Percentiles rank a stretch among this genome's conserved stretches.
Evolutionary conservation across 2,329 filamentous ascomycete genomes (phyloP).

Genomic region (Coniochaeta sp.): DNA sequence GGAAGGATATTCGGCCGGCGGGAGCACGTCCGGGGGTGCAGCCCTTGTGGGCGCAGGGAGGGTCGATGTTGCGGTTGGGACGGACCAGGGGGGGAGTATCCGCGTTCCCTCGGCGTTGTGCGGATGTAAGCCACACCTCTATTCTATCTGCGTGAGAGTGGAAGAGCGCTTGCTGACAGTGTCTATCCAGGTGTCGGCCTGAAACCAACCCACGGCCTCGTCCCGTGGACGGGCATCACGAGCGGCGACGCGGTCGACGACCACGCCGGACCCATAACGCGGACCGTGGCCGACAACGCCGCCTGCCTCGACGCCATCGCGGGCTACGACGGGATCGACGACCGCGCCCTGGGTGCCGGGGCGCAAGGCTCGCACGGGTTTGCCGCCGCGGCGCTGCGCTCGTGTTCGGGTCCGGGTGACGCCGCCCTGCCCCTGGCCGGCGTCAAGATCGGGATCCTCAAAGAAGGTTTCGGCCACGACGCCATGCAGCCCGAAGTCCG

Average conservation of each 20-base stretch:
- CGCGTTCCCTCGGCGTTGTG: constrained; percentile 33
- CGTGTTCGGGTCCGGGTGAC: background rate
- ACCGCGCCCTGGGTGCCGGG: constrained; percentile 28
- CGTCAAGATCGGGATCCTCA: constrained; percentile 33
- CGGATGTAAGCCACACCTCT: constrained; percentile 17
- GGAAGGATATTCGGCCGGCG: constrained; percentile 38
- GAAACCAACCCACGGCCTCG: constrained; percentile 43
- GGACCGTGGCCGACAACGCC: constrained; percentile 31
- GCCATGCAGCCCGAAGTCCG: constrained; percentile 31
- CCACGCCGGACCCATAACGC: constrained; percentile 37
- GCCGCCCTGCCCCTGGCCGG: constrained; percentile 18
- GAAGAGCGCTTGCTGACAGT: background rate
- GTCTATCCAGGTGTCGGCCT: constrained; percentile 27
- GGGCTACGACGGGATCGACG: constrained; percentile 41
- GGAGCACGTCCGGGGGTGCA: constrained; percentile 39
- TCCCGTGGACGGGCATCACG: constrained; percentile 43
- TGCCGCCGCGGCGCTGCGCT: constrained; percentile 10
- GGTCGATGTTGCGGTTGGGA: constrained; percentile 37
- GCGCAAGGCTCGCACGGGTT: constrained; percentile 20
- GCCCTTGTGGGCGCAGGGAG: constrained; percentile 35
- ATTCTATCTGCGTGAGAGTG: background rate
- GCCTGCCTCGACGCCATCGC: constrained; percentile 35
- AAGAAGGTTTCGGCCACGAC: constrained; percentile 33
- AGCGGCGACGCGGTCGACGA: constrained; percentile 43
- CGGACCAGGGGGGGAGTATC: constrained; percentile 40